These are phyloP conservation scores for Trametes elegans DNA, from an alignment of 768 basidiomycete genomes.

Conservation along the genomic window DNA sequence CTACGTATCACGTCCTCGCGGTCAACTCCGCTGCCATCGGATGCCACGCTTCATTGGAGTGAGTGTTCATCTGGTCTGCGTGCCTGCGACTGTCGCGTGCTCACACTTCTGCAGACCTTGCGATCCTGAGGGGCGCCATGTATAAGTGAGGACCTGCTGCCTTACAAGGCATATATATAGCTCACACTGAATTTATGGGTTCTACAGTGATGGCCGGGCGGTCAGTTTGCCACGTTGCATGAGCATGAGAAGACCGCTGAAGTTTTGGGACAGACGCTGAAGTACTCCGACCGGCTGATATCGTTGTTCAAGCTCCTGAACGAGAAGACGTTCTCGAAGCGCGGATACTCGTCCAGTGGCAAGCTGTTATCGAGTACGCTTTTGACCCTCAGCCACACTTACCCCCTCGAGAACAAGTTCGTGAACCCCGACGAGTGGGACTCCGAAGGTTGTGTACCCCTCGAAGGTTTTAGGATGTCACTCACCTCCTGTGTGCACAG, in stretches of 20 bases:
- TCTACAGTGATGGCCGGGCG: constrained; percentile 57
- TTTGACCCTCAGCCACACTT: constrained; percentile 75
- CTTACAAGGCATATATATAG: no score
- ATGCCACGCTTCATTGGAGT: constrained; percentile 90
- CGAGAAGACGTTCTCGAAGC: constrained; percentile 72
- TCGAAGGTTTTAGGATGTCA: background rate
- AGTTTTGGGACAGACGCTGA: constrained; percentile 46
- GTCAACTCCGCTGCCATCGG: constrained; percentile 67
- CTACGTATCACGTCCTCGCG: constrained; percentile 63
- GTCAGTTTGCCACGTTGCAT: constrained; percentile 37
- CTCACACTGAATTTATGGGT: background rate
- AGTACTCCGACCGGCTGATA: constrained; percentile 60
- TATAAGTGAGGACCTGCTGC: constrained; percentile 55
- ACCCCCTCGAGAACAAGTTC: constrained; percentile 78
- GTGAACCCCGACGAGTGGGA: constrained; percentile 77
- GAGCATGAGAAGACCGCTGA: constrained; percentile 3
- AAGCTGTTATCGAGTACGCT: constrained; percentile 72
- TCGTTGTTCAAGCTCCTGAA: constrained; percentile 61
- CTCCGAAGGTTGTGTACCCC: constrained; percentile 50
- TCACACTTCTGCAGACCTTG: constrained; percentile 49
- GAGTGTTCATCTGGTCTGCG: constrained; percentile 26
- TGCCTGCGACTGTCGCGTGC: background rate
- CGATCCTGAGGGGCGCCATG: constrained; percentile 75
- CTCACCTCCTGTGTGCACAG: constrained; percentile 33
- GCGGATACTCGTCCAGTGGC: constrained; percentile 79